phyloP scores from a whole-genome alignment of 208 protist species.

The Leishmania tarentolae region DNA sequence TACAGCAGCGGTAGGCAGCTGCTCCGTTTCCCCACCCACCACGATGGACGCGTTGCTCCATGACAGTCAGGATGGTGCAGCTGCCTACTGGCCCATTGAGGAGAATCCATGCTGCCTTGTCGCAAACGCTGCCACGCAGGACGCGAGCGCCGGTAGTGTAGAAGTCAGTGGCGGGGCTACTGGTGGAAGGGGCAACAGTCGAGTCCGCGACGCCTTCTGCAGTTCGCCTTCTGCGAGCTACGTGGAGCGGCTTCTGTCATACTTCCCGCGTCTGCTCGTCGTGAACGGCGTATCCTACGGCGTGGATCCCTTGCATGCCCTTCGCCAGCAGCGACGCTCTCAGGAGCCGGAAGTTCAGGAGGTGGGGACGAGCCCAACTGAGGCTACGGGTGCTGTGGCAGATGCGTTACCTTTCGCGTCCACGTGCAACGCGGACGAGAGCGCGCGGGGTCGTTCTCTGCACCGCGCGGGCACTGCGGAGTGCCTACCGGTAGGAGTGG shows the following conservation, averaged over 20 bases:
- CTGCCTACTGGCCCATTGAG: slow-evolving; percentile 19
- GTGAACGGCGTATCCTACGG: slow-evolving; percentile 67
- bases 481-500: background rate
- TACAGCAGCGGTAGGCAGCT: background rate
- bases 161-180: background rate
- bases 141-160: background rate
- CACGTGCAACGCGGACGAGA: background rate
- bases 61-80: background rate
- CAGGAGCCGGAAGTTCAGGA: background rate
- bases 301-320: slow-evolving; percentile 43
- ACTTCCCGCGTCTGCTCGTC: slow-evolving; percentile 41
- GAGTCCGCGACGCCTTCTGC: background rate
- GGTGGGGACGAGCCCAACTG: background rate
- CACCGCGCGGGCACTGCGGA: background rate
- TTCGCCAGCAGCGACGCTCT: slow-evolving; percentile 15
- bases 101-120: slow-evolving; percentile 48
- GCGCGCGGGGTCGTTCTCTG: background rate
- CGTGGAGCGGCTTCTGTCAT: slow-evolving; percentile 41
- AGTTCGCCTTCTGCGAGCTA: slow-evolving; percentile 15
- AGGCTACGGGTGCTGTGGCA: background rate
- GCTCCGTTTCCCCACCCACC: background rate
- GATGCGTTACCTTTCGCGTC: background rate
- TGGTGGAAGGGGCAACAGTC: background rate
- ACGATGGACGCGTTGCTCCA: background rate
- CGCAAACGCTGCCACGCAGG: slow-evolving; percentile 1